These are phyloP conservation scores for Pichia manshurica DNA, from an alignment of 805 yeast species.

Conservation along the genomic window DNA sequence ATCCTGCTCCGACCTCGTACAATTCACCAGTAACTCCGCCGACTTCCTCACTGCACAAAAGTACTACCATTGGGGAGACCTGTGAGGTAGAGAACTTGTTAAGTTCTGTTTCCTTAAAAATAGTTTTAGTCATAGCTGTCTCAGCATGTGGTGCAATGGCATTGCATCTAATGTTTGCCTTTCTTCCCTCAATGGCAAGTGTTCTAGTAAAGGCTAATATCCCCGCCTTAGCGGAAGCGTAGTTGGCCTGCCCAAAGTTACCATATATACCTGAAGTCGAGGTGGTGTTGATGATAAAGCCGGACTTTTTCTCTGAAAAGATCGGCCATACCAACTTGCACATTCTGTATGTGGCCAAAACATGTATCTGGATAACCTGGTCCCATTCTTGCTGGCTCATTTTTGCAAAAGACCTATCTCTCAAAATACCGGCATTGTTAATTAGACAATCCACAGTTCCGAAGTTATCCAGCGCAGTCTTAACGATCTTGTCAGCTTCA, in stretches of 20 bases:
- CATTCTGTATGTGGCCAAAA: conserved; percentile 73
- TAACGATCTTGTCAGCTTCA: conserved; percentile 67
- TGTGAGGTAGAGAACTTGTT: conserved; percentile 80
- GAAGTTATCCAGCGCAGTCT: conserved; percentile 67
- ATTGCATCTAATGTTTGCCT: conserved; percentile 66
- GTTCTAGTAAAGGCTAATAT: conserved; percentile 81
- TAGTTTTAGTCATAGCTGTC: conserved; percentile 91
- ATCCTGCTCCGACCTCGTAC: conserved; percentile 94
- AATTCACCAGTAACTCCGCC: conserved; percentile 63
- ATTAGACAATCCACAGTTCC: conserved; percentile 82
- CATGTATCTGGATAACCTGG: conserved; percentile 72
- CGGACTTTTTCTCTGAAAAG: conserved; percentile 69
- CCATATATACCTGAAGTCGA: conserved; percentile 98
- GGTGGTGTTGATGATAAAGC: conserved; percentile 81
- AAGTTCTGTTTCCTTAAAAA: conserved; percentile 73
- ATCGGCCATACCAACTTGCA: conserved; percentile 92
- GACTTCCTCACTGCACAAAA: conserved; percentile 68
- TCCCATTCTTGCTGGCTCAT: conserved; percentile 84
- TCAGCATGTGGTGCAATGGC: conserved; percentile 96
- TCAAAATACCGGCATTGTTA: conserved; percentile 91
- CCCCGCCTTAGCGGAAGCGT: conserved; percentile 89
- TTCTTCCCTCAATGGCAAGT: conserved; percentile 86
- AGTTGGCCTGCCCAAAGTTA: conserved; percentile 95
- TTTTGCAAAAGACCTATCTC: conserved; percentile 83
- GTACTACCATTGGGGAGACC: conserved; percentile 85